Base-by-base conservation (phyloP, 306 rosid genomes). In the Prunus fruticosa region DNA sequence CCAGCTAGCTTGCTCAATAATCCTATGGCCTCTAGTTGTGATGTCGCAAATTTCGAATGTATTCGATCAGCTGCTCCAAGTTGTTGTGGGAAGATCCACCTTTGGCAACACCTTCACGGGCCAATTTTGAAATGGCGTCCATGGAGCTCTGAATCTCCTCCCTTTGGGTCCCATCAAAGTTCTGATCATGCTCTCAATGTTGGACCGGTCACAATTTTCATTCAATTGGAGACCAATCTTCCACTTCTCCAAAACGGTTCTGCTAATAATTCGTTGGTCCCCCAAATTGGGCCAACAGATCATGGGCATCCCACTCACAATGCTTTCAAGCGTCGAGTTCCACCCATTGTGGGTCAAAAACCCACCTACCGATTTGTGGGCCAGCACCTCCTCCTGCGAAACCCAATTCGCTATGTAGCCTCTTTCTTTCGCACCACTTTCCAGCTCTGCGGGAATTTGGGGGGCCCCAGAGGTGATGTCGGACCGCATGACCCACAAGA, bases 311-410 rank as follows among this genome's bases (percentile, higher is more conserved):
- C 79, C 73, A 3, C 53, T 79, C 5, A 2, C 6, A 4, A 82
- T 70, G 32, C 84, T 41, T 61, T 79, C 86, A 51, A 85, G 8
- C 5, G 81, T 79, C 0, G 88, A 78, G 63, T 81, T 81, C 88
- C 88, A 65, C 71, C 87, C 23, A 57, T 69, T 0, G 74, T 70
- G 74, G 5, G 74, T 51, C 18, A 70, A 28, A 19, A 69, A 69
- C 25, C 46, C 74, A 34, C 87, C 84, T 3, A 82, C 54, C 0
- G 85, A 9, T 8, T 9, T 23, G 12, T 82, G 87, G 11, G 58
- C 79, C 28, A 82, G 38, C 14, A 86, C 83, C 71, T 79, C 67
- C 47, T 80, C 79, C 13, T 86, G 83, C 0, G 83, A 82, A 0
- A 76, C 87, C 87, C 87, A 82, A 0, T 41, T 53, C 46, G 75